Conservation (phyloP, 345 rosid species). For the Arabis hirsuta region DNA sequence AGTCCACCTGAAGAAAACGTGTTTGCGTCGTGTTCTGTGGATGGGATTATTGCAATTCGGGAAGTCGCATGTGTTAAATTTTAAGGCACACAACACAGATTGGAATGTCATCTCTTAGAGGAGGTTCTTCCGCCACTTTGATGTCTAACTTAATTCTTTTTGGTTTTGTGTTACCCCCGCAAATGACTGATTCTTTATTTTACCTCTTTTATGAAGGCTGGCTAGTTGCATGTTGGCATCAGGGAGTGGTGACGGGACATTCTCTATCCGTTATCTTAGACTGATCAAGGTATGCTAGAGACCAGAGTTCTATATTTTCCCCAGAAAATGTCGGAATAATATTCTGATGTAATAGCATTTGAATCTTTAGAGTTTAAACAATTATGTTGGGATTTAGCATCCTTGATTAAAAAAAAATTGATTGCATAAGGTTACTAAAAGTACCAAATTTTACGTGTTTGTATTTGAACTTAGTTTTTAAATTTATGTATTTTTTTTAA, state of each 20-base stretch:
- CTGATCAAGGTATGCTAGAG: conserved; percentile 53
- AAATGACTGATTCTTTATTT: conserved; percentile 1
- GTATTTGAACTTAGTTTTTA: too few species aligned
- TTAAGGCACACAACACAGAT: conserved; percentile 90
- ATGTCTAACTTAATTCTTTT: neutral
- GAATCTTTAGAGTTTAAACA: neutral
- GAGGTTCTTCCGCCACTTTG: conserved; percentile 53
- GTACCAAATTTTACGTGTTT: too few species aligned
- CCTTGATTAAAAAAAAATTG: too few species aligned
- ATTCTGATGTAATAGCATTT: conserved; percentile 21
- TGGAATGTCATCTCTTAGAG: conserved; percentile 98
- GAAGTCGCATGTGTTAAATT: conserved; percentile 63
- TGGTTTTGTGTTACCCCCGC: conserved; percentile 10
- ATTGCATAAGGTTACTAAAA: too few species aligned
- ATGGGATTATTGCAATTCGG: conserved; percentile 82
- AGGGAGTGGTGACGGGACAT: conserved; percentile 94
- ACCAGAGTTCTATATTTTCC: neutral
- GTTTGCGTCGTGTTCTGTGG: conserved; percentile 93
- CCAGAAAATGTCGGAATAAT: neutral
- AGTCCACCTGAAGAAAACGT: conserved; percentile 85
- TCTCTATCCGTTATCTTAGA: conserved; percentile 91
- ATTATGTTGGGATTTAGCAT: too few species aligned
- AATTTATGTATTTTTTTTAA: too few species aligned
- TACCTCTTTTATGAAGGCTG: conserved; percentile 50
- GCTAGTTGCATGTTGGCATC: conserved; percentile 96